Conservation (phyloP, 108 stramenopile genomes). For the Asterionellopsis glacialis region DNA sequence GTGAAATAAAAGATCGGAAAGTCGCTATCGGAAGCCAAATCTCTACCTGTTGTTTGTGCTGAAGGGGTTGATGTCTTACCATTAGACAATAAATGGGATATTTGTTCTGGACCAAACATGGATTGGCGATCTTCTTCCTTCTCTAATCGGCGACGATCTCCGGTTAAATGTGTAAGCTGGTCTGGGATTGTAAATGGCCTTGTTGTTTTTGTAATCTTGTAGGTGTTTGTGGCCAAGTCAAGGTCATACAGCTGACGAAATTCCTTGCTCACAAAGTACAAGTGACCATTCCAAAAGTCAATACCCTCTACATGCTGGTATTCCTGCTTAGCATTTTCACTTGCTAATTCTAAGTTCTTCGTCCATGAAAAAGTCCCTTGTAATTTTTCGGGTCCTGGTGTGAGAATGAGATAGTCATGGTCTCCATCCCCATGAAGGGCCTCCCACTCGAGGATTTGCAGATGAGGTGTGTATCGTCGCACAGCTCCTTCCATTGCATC, state of each 20-base stretch:
- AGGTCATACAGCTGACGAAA: slow-evolving; percentile 31
- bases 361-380: slow-evolving; percentile 36
- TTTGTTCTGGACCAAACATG: too few relatives aligned
- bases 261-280: slow-evolving; percentile 51
- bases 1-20: slow-evolving; percentile 35
- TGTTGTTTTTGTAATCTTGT: background rate
- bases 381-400: slow-evolving; percentile 11
- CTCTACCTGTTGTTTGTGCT: too few relatives aligned
- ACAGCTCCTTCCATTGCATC: slow-evolving; percentile 33
- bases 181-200: too few relatives aligned
- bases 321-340: slow-evolving; percentile 15
- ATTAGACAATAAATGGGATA: too few relatives aligned
- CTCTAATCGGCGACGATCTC: too few relatives aligned
- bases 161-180: too few relatives aligned
- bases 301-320: slow-evolving; percentile 34
- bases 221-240: slow-evolving; percentile 35
- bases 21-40: too few relatives aligned
- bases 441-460: slow-evolving; percentile 13
- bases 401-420: slow-evolving; percentile 30
- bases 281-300: slow-evolving; percentile 19
- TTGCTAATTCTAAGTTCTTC: slow-evolving; percentile 6
- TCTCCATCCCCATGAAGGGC: slow-evolving; percentile 36
- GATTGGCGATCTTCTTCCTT: too few relatives aligned
- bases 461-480: slow-evolving; percentile 30
- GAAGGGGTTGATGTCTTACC: too few relatives aligned